Conservation (phyloP, 1,139 yeast genomes). For the Zygoascus hellenicus region DNA sequence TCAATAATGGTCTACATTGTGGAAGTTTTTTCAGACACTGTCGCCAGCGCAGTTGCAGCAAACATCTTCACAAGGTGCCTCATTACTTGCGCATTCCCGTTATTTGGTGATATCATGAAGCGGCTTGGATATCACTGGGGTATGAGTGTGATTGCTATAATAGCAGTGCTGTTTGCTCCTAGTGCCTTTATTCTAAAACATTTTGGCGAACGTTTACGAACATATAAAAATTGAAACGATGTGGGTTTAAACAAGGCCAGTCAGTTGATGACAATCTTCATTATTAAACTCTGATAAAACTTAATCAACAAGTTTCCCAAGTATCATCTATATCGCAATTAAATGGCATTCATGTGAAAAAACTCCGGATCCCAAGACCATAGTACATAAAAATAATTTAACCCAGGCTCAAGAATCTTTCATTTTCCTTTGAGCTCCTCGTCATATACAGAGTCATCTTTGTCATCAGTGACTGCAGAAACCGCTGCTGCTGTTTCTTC, state of each 20-base stretch:
- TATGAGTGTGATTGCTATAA: slow-evolving; percentile 42
- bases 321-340: no score
- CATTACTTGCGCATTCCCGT: slow-evolving; percentile 62
- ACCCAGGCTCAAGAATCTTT: no score
- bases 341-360: no score
- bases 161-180: slow-evolving; percentile 20
- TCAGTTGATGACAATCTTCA: no score
- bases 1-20: slow-evolving; percentile 48
- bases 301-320: no score
- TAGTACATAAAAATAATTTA: no score
- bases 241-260: no score
- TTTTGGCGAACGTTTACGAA: slow-evolving; percentile 19
- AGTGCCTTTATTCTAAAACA: slow-evolving; percentile 32
- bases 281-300: no score
- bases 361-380: no score
- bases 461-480: neutral
- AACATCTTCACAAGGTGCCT: slow-evolving; percentile 57
- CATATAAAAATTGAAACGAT: neutral
- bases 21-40: slow-evolving; percentile 48
- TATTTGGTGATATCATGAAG: slow-evolving; percentile 55
- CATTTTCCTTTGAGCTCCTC: slow-evolving; percentile 4
- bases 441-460: slow-evolving; percentile 6
- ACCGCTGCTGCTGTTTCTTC: no score
- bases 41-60: slow-evolving; percentile 71
- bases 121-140: slow-evolving; percentile 57